Base-by-base conservation (phyloP, 192 early-diverging fungal species). In the Umbelopsis sp. region DNA sequence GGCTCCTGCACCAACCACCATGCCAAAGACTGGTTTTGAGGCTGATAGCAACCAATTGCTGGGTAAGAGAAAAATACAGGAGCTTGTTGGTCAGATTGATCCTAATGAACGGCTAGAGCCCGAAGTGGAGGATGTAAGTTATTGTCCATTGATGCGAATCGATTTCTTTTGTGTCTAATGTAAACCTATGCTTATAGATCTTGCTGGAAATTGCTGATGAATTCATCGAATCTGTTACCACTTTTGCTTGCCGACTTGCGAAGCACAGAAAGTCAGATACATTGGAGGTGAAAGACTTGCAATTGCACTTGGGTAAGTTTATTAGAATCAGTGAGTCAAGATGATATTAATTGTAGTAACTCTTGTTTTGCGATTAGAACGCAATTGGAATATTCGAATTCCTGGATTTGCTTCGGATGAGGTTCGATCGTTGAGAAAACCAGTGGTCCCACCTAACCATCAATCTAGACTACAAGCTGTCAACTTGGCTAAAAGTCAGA, bases 381-480 rank as follows among this genome's bases (percentile, higher is more conserved):
- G 92, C 20, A 95, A 92, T 72, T 95, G 91, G 92, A 95, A 94
- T 66, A 91, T 95, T 56, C 89, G 94, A 59, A 93, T 95, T 73
- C 94, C 93, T 56, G 93, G 93, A 12, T 95, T 93, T 75, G 90
- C 92, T 0, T 86, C 91, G n/a, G 92, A 93, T 75, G 90, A 91
- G 72, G 92, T 93, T 47, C 71, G 92, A 53, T 90, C 91, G 17
- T 80, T 92, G n/a, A 75, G 91, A 32, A 93, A 93, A 68, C 72
- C 89, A 9, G 79, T 79, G 3, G 83, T 91, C 24, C 85, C 90
- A n/a, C 68, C 83, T 44, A 76, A 81, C 9, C 90, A 93, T 72
- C 89, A 89, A 51, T 81, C 87, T 38, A 89, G 85, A 72, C 71
- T 92, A 34, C 81, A 81, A 22, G 89, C 89, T 11, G 87, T 93